A percentile compares a stretch with the other conserved stretches of the same genome.
phyloP scores from a whole-genome alignment of 768 basidiomycete species.

The Trametes cubensis region DNA sequence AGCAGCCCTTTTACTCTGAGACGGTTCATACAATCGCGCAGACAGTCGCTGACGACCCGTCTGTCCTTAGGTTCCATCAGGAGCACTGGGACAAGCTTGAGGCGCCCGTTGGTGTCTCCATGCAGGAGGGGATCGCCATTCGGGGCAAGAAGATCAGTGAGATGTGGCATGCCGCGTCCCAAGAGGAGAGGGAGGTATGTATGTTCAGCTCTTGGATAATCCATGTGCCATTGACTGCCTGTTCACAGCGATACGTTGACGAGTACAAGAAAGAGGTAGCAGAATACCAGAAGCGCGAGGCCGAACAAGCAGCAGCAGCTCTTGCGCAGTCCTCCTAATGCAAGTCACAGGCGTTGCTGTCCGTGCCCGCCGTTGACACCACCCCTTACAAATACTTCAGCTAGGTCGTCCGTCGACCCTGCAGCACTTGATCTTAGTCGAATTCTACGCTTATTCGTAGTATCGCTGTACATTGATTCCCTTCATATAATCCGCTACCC shows the following conservation, averaged over 20 bases:
- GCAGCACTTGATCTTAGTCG: background rate
- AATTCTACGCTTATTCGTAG: slow-evolving; percentile 4
- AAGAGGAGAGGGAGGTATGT: slow-evolving; percentile 20
- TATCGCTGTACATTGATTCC: slow-evolving; percentile 1
- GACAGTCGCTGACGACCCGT: background rate
- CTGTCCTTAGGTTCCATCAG: background rate
- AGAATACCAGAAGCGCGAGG: background rate
- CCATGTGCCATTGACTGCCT: background rate
- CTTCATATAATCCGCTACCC: background rate
- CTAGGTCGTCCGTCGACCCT: background rate
- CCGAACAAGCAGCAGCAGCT: background rate
- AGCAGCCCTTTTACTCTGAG: background rate
- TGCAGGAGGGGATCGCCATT: background rate
- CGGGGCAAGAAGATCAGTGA: background rate
- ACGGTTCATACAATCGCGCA: background rate
- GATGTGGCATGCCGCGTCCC: background rate
- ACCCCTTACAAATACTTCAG: background rate
- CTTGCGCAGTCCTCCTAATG: background rate
- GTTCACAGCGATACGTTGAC: background rate
- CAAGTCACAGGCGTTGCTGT: background rate
- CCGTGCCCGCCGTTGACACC: background rate
- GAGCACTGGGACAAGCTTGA: background rate
- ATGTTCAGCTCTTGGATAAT: background rate
- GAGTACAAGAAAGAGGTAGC: background rate
- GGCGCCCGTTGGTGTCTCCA: background rate